Base-by-base conservation (phyloP, 345 rosid species). In the Murraya koenigii region DNA sequence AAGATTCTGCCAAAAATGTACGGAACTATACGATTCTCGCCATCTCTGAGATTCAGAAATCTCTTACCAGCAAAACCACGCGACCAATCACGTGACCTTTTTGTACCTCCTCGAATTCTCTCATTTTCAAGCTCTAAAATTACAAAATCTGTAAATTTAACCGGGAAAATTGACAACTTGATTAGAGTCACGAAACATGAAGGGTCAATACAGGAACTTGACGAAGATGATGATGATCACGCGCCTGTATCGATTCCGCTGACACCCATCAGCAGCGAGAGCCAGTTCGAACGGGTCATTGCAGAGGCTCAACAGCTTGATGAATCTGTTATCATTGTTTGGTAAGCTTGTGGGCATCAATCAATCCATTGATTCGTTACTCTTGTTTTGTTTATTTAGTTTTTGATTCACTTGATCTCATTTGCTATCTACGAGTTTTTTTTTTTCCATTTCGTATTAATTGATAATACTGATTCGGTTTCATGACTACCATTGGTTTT, bases 211-310 rank as follows among this genome's bases (percentile, higher is more conserved):
- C 84, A 80, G 72, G 88, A 86, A 82, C 64, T 87, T 72, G 92
- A 90, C 75, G 94, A 90, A 81, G 93, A 89, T 80, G 94, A 89
- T 32, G 94, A 90, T 81, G 93, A 89, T 81, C 93, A 89, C 28
- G 83, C 88, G 5, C 98, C 96, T 41, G 82, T 89, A 9, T 87
- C 94, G 2, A 52, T 91, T 19, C 90, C 90, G 77, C 86, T 92
- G 19, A 83, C 76, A 44, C 85, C 82, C 58, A 86, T 96, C 79
- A 74, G 80, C 78, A 84, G 86, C 72, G 98, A 92, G 82, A 88
- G 72, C 76, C 90, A 87, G 66, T 94, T 96, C 77, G 91, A 92
- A 84, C 88, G 88, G 71, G 89, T 96, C 71, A 76, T 96, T 69
- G 91, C 91, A 1, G 97, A 91, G 78, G 94, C 98, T 54, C 90